These are phyloP conservation scores for Ailanthus altissimus DNA, from an alignment of 345 rosid species.

Conservation along the genomic window DNA sequence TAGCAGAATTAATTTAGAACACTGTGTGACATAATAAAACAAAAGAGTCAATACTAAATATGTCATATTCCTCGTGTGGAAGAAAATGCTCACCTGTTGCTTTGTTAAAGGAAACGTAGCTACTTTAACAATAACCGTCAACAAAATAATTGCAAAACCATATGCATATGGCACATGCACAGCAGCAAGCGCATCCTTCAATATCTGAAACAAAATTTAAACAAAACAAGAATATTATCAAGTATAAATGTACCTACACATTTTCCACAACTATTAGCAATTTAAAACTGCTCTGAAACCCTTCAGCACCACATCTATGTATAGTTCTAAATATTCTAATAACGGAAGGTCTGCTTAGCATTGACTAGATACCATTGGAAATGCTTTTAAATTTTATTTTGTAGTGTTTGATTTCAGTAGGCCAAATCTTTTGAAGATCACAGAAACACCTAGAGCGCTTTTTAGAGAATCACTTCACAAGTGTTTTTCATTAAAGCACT, in stretches of 20 bases:
- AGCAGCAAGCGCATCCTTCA: conserved; percentile 79
- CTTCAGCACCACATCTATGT: not conserved
- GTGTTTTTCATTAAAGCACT: not conserved
- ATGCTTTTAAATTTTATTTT: not conserved
- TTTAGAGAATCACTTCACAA: not conserved
- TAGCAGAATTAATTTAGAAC: not conserved
- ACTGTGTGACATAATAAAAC: not conserved
- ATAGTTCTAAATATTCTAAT: not conserved
- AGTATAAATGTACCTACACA: not conserved
- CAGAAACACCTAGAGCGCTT: not conserved
- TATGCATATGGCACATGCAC: conserved; percentile 88
- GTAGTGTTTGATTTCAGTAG: not conserved
- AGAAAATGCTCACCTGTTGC: conserved; percentile 59
- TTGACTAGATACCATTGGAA: not conserved
- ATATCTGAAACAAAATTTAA: conserved; percentile 43
- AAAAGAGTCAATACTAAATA: not conserved
- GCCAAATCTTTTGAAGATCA: not conserved
- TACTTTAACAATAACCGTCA: conserved; percentile 79
- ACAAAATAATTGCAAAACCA: conserved; percentile 90
- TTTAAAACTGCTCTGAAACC: not conserved
- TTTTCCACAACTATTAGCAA: not conserved
- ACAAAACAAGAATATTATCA: conserved; percentile 5
- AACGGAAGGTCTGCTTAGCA: not conserved
- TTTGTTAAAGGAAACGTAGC: conserved; percentile 88
- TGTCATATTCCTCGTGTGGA: not conserved